Base-by-base conservation (phyloP, 1,139 yeast genomes). In the Candida gigantensis region DNA sequence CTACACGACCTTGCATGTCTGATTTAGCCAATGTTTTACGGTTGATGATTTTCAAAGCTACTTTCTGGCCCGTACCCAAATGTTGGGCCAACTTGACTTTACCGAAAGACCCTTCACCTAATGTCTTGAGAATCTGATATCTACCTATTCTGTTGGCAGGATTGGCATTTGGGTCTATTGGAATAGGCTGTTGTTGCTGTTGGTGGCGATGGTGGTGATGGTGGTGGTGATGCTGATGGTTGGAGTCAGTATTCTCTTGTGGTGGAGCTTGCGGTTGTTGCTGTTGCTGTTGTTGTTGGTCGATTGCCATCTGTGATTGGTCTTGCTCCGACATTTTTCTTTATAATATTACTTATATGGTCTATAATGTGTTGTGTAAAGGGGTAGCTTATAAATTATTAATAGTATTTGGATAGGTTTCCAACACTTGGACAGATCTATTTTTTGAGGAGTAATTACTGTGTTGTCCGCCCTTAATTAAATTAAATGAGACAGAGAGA, bases 41-140 rank as follows among this genome's bases (percentile, higher is more conserved):
- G 61, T 92, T 89, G 67, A 92, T 92, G 60, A 92, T 92, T 62
- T 92, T 92, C 46, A 92, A 72, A 3, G 98, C 98, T 14, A 92
- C 98, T 48, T 84, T 76, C 54, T 92, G 96, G 24, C 96, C 96
- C 2, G 97, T 92, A 10, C 86, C 84, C 51, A 86, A 70, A 60
- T 92, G 97, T 57, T 88, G 90, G 1, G 98, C 98, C 53, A 92
- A 72, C 58, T 92, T 92, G 50, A 92, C 98, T 58, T 92, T 92
- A 52, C 98, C 98, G 57, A 92, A 92, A 1, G 97, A 90, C 16
- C 98, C 98, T 60, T 92, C 97, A 20, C 98, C 98, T 18, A 92
- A 71, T 3, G 97, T 90, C 60, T 90, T 88, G 52, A 92, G 85
- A 41, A 94, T 84, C 58, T 90, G 97, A 63, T 94, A 94, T 52